These are phyloP conservation scores for Tolypocladium endophyticum DNA, from an alignment of 2,329 filamentous ascomycete species.

Conservation along the genomic window DNA sequence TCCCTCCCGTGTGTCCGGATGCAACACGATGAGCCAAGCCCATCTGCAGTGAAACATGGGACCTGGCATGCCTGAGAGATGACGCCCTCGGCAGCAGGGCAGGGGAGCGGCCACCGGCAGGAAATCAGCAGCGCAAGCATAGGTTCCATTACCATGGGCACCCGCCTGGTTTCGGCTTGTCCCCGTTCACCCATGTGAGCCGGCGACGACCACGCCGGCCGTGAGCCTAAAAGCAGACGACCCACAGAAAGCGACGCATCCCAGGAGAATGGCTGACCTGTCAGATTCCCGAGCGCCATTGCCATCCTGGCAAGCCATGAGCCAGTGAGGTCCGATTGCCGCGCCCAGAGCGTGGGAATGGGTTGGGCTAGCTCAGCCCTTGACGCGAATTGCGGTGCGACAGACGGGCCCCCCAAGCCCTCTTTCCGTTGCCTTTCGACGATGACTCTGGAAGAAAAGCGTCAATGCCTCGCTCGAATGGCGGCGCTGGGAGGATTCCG, in stretches of 20 bases:
- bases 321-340: constrained; percentile 3
- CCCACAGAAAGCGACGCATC: constrained; percentile 5
- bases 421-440: background rate
- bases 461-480: background rate
- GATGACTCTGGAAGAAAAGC: background rate
- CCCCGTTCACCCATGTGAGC: background rate
- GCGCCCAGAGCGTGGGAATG: background rate
- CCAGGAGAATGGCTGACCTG: constrained; percentile 11
- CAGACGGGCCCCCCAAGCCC: background rate
- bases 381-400: background rate
- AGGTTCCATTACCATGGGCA: background rate
- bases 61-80: background rate
- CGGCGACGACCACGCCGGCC: background rate
- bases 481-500: background rate
- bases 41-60: constrained; percentile 2
- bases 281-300: constrained; percentile 12
- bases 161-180: background rate
- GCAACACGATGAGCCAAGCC: background rate
- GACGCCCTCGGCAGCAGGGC: background rate
- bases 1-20: background rate
- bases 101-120: background rate
- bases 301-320: constrained; percentile 7
- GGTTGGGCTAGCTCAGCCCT: background rate
- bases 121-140: background rate
- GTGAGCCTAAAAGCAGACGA: background rate